A percentile compares a stretch with the other conserved stretches of the same genome.
Conservation (phyloP, 768 basidiomycete genomes). For the Leccinum obscurum region DNA sequence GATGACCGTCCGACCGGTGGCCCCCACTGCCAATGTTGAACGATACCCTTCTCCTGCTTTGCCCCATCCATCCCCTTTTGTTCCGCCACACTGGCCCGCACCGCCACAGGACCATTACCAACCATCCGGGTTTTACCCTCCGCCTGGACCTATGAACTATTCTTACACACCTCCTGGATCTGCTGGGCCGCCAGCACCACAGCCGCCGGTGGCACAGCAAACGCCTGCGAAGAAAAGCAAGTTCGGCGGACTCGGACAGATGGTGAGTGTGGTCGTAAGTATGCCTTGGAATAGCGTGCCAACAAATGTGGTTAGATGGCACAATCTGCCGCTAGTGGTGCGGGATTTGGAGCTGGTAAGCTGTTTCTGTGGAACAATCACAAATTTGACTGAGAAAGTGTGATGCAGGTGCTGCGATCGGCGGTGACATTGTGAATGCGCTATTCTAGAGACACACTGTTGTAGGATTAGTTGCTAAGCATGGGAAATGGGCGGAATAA, state of each 20-base stretch:
- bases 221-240: conserved; percentile 36
- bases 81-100: conserved; percentile 13
- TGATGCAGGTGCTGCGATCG: conserved; percentile 43
- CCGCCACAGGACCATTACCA: conserved; percentile 18
- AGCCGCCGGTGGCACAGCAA: conserved; percentile 34
- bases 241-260: conserved; percentile 41
- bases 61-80: conserved; percentile 16
- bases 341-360: conserved; percentile 49
- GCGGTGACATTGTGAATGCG: conserved; percentile 45
- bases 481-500: conserved; percentile 19
- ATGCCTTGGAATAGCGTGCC: neutral
- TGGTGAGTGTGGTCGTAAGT: conserved; percentile 28
- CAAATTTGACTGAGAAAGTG: neutral
- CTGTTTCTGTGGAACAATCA: neutral
- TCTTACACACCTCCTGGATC: conserved; percentile 16
- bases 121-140: conserved; percentile 17
- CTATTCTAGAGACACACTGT: conserved; percentile 38
- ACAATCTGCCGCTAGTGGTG: conserved; percentile 39
- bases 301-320: conserved; percentile 25
- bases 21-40: conserved; percentile 13
- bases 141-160: conserved; percentile 13
- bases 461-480: conserved; percentile 18
- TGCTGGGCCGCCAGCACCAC: conserved; percentile 41
- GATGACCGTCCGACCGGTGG: conserved; percentile 3
- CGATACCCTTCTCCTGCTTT: conserved; percentile 21